Percentiles rank a stretch among this genome's conserved stretches.
Conservation (phyloP, 208 protist species). For the Zelonia costaricensis region DNA sequence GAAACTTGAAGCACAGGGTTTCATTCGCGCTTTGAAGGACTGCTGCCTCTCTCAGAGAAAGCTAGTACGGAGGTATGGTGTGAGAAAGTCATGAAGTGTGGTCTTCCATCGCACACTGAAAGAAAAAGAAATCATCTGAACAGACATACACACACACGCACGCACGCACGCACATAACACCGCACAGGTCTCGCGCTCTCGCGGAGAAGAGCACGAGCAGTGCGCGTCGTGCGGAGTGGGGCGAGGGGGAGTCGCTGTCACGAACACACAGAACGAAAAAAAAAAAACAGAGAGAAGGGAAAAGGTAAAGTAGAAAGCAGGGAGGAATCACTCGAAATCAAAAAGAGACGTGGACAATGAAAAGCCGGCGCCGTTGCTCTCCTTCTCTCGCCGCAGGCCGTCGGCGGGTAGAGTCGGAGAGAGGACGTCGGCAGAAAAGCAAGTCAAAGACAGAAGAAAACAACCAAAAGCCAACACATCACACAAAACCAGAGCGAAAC, state of each 20-base stretch:
- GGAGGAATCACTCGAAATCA: conserved; percentile 9
- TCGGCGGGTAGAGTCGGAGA: no score
- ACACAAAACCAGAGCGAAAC: background rate
- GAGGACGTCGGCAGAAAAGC: no score
- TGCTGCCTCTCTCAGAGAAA: no score
- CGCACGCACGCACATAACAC: no score
- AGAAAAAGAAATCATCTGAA: conserved; percentile 5
- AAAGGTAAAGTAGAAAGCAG: background rate
- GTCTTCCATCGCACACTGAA: no score
- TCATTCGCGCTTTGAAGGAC: no score
- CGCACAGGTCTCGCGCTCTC: background rate
- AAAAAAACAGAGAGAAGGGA: conserved; percentile 6
- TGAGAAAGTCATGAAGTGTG: no score
- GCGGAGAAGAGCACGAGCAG: background rate
- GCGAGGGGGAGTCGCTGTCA: background rate
- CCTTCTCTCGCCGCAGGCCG: background rate
- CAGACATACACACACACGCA: background rate
- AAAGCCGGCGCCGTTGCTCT: background rate
- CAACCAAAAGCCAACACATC: background rate
- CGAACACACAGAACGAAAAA: conserved; percentile 4
- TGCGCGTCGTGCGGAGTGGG: background rate
- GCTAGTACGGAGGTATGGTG: no score
- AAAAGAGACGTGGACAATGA: conserved; percentile 11
- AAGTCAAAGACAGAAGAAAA: background rate
- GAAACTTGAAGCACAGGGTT: no score